Evolutionary conservation across 331 rosid species (phyloP), one percentile per base, ranked within the genome.

Genomic region (Malus hybrid): DNA sequence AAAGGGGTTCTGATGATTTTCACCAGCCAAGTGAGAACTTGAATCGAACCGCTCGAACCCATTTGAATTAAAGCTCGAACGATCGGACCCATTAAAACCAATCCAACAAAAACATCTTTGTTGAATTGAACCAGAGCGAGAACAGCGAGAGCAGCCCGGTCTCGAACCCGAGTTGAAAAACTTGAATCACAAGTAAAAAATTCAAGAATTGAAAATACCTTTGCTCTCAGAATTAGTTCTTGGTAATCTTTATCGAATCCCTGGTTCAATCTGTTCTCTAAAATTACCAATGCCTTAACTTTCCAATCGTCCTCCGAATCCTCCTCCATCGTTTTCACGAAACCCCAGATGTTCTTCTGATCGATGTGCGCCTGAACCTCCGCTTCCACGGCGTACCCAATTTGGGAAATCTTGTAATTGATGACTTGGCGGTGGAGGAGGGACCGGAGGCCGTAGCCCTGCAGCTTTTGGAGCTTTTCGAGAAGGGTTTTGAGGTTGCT

Each of bases 31-130:
- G 79, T 34, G 4, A 91, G 69, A 13, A 91, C 87, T 70, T 69
- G 46, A 3, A 89, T 74, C 15, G 91, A 83, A 44, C 84, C 42
- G 3, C 57, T 52, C 0, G 95, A 81, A 32, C 79, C 76, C 69
- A 83, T 82, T 28, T 76, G 55, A 0, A 85, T 72, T 55, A 91
- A 46, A 5, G 90, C 77, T 15, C 74, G 29, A 24, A 87, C 55
- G 0, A 81, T 88, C 19, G 91, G 88, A 64, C 97, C 91, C 95
- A 91, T 91, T 7, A 91, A 34, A 31, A 87, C 90, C 72, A 91
- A 74, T 31, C 97, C 97, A 0, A 89, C 91, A 67, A 91, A 91
- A 15, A 91, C 97, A 15, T 86, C 88, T 73, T 73, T 86, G 48
- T 89, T 91, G 81, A 91, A 91, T 77, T 63, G 61, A 20, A 85